Conservation (phyloP, 306 rosid genomes). For the Sophora flavescens region DNA sequence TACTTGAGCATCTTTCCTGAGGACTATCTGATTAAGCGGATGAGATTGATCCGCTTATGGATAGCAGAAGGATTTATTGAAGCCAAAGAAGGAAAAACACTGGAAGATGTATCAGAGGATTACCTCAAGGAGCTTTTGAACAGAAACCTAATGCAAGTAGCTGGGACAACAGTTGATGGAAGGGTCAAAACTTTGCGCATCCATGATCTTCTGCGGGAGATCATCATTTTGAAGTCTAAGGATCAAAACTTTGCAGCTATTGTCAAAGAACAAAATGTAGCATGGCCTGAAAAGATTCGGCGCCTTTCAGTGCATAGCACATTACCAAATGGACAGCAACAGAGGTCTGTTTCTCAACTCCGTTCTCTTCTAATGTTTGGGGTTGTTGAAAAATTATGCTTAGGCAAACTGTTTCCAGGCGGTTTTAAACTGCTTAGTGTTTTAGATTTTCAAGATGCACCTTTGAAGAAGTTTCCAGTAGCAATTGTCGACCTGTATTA, state of each 20-base stretch:
- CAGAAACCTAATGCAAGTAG: slow-evolving; percentile 62
- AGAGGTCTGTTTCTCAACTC: slow-evolving; percentile 55
- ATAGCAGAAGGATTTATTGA: slow-evolving; percentile 60
- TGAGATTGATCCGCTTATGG: slow-evolving; percentile 60
- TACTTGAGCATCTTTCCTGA: slow-evolving; percentile 59
- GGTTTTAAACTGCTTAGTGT: slow-evolving; percentile 57
- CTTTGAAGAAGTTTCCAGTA: slow-evolving; percentile 51
- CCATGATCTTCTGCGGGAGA: slow-evolving; percentile 67
- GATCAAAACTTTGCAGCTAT: slow-evolving; percentile 63
- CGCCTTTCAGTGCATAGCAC: slow-evolving; percentile 57
- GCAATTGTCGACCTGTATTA: slow-evolving; percentile 44
- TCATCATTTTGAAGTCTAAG: slow-evolving; percentile 55
- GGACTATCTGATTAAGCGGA: slow-evolving; percentile 49
- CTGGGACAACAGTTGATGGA: slow-evolving; percentile 50
- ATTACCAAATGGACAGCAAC: slow-evolving; percentile 49
- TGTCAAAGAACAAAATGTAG: slow-evolving; percentile 47
- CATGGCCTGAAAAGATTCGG: slow-evolving; percentile 58
- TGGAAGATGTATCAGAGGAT: slow-evolving; percentile 59
- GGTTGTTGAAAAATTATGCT: slow-evolving; percentile 48
- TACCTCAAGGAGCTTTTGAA: slow-evolving; percentile 60
- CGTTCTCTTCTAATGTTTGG: slow-evolving; percentile 68
- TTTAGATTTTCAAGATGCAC: slow-evolving; percentile 53
- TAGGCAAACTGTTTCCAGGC: slow-evolving; percentile 46
- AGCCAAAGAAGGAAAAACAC: slow-evolving; percentile 55
- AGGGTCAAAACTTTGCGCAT: slow-evolving; percentile 52